Base-by-base conservation (phyloP, 768 basidiomycete genomes). In the Agrocybe chaxingu region DNA sequence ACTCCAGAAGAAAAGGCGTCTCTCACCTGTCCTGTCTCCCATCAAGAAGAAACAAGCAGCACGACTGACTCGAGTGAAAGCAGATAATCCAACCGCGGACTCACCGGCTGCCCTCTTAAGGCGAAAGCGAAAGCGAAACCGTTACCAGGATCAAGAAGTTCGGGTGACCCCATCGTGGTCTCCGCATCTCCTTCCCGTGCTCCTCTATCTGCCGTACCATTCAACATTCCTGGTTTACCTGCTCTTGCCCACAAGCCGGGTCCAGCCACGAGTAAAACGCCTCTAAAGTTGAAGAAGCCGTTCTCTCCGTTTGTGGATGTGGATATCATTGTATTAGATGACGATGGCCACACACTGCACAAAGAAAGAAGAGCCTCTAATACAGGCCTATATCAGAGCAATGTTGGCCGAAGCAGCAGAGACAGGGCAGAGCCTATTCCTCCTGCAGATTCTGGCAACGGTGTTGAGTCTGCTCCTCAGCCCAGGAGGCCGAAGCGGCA, bases 261-360 rank as follows among this genome's bases (percentile, higher is more conserved):
- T 34, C 35, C 48, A 30, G 32, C 62, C 34, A 52, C 57, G 39
- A 51, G 59, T 3, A 69, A 65, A 48, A 65, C 59, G 1, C 64
- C 66, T n/a, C 55, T 61, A 8, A 74, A 60, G 70, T 65, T 62
- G 37, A 67, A 57, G 43, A 66, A 67, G 52, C 68, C 74, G 6
- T 68, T 69, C 36, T 70, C 76, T 1, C 78, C 81, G 1, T 64
- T 79, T 13, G 74, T 89, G 9, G 74, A 82, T 36, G 70, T 89
- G 44, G 85, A 90, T 41, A 89, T 91, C 45, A 69, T 83, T 34
- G 70, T 87, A 33, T 48, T 89, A 18, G 87, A 91, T 62, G 74
- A 77, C 30, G 61, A 70, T 30, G 89, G 89, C 9, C 71, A 65
- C 44, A 78, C 71, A 32, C 52, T 90, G 39, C 78, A 74, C 48